These are phyloP conservation scores for Ceratorhiza oryzae-sativae DNA, from an alignment of 1,284 basidiomycete genomes.

Conservation along the genomic window DNA sequence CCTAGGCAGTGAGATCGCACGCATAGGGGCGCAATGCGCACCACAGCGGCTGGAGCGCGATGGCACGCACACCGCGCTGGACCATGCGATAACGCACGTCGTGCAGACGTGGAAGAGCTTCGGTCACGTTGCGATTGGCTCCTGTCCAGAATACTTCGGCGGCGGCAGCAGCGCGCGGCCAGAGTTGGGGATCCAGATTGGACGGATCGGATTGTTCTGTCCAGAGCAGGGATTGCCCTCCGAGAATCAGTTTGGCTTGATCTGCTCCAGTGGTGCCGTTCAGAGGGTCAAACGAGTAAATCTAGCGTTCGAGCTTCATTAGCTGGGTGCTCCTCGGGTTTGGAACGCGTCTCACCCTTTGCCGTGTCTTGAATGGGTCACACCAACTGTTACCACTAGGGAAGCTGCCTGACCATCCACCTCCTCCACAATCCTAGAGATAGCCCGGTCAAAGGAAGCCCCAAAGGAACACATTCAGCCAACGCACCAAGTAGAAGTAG, in stretches of 20 bases:
- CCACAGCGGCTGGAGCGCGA: conserved; percentile 80
- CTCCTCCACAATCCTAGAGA: conserved; percentile 77
- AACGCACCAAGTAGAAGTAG: conserved; percentile 74
- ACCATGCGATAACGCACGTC: conserved; percentile 75
- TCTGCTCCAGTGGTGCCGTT: conserved; percentile 59
- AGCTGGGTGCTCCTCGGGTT: not conserved
- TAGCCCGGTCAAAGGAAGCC: conserved; percentile 10
- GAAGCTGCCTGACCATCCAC: conserved; percentile 75
- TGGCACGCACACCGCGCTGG: conserved; percentile 69
- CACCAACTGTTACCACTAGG: conserved; percentile 66
- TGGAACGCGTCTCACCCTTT: conserved; percentile 56
- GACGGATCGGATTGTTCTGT: conserved; percentile 74
- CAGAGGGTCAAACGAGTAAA: conserved; percentile 77
- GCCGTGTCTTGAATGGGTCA: conserved; percentile 81
- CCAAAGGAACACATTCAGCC: not conserved
- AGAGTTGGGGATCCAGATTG: conserved; percentile 75
- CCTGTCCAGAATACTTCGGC: conserved; percentile 88
- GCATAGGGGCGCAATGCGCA: conserved; percentile 75
- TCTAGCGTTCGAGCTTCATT: conserved; percentile 49
- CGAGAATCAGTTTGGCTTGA: conserved; percentile 65
- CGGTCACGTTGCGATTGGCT: conserved; percentile 56
- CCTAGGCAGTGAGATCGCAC: conserved; percentile 56
- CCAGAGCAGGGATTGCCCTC: conserved; percentile 77
- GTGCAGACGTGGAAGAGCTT: conserved; percentile 78
- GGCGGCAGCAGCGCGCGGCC: conserved; percentile 80